phyloP scores from a whole-genome alignment of 2,329 filamentous ascomycete species.

The Hypoxylon sp. region DNA sequence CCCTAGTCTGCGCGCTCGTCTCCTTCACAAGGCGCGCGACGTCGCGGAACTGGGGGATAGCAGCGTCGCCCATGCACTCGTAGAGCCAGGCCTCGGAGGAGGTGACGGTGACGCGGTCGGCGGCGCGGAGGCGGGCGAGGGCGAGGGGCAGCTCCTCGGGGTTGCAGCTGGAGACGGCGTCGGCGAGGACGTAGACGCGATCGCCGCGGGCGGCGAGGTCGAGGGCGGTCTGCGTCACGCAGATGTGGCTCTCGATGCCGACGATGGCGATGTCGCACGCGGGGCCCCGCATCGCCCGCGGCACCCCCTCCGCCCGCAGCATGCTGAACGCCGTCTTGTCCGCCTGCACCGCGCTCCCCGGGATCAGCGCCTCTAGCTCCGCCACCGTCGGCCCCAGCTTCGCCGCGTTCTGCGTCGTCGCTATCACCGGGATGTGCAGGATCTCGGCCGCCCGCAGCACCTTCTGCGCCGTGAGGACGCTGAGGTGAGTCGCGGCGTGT shows the following conservation, averaged over 20 bases:
- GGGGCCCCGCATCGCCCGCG: constrained; percentile 41
- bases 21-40: constrained; percentile 83
- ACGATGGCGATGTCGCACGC: constrained; percentile 72
- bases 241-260: constrained; percentile 94
- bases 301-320: constrained; percentile 57
- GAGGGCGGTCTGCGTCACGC: constrained; percentile 89
- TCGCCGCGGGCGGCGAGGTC: constrained; percentile 80
- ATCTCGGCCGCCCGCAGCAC: constrained; percentile 69
- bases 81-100: constrained; percentile 91
- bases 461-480: constrained; percentile 72
- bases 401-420: constrained; percentile 83
- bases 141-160: constrained; percentile 81
- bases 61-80: constrained; percentile 86
- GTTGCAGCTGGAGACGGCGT: constrained; percentile 90
- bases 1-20: constrained; percentile 73
- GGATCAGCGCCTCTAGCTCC: constrained; percentile 67
- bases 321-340: constrained; percentile 96
- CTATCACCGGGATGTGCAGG: constrained; percentile 79
- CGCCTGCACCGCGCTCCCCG: constrained; percentile 62
- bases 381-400: constrained; percentile 82
- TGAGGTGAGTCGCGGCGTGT: constrained; percentile 48
- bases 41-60: constrained; percentile 73
- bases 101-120: constrained; percentile 81
- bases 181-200: constrained; percentile 84
- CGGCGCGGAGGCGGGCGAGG: constrained; percentile 75